These are phyloP conservation scores for Pezicula rhizophila DNA, from an alignment of 2,329 filamentous ascomycete species.

Conservation along the genomic window DNA sequence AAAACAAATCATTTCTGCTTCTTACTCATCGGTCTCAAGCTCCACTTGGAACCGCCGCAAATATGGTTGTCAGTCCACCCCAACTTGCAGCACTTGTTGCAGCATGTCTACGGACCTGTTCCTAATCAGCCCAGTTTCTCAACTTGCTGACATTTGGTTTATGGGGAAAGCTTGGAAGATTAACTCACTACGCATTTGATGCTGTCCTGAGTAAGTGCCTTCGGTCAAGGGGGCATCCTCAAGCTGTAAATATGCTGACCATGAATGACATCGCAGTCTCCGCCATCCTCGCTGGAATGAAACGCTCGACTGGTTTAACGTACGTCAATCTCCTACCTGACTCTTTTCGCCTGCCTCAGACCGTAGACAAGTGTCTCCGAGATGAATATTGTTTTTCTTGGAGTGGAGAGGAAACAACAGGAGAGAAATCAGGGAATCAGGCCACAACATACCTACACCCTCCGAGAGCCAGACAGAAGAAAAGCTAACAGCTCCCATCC, in stretches of 20 bases:
- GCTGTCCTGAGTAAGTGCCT: slow-evolving; percentile 73
- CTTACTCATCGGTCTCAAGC: background rate
- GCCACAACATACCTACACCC: slow-evolving; percentile 14
- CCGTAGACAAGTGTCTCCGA: background rate
- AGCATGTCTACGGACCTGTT: slow-evolving; percentile 32
- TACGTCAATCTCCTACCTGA: slow-evolving; percentile 49
- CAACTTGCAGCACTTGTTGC: slow-evolving; percentile 9
- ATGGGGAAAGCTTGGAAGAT: slow-evolving; percentile 77
- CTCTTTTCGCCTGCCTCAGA: background rate
- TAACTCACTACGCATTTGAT: slow-evolving; percentile 94
- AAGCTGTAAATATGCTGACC: slow-evolving; percentile 11
- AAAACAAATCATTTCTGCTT: background rate
- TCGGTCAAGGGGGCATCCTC: slow-evolving; percentile 1
- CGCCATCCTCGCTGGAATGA: slow-evolving; percentile 92
- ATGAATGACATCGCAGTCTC: slow-evolving; percentile 61
- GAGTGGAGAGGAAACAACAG: background rate
- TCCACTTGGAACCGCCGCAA: slow-evolving; percentile 12
- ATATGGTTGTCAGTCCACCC: slow-evolving; percentile 34
- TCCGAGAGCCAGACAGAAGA: slow-evolving; percentile 11
- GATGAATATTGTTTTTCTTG: background rate
- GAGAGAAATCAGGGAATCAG: background rate
- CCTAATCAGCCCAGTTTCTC: slow-evolving; percentile 47
- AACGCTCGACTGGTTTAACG: slow-evolving; percentile 95
- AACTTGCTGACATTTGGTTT: slow-evolving; percentile 64
- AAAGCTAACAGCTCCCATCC: slow-evolving; percentile 39